Evolutionary conservation across 2,329 filamentous ascomycete genomes (phyloP).

Genomic region (Monilinia polystroma): DNA sequence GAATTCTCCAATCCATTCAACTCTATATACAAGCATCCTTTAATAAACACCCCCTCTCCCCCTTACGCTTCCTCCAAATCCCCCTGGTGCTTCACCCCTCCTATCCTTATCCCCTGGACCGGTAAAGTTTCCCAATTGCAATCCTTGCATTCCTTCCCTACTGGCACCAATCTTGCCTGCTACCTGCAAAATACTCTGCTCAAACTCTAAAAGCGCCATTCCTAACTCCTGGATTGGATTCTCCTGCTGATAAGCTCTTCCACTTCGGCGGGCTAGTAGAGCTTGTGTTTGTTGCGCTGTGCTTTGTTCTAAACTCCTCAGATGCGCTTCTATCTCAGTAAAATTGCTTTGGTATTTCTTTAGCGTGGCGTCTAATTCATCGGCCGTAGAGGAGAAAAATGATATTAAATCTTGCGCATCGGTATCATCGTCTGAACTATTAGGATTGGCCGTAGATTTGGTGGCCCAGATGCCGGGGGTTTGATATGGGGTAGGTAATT

Average conservation of each 20-base stretch:
- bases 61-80: neutral
- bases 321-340: slow-evolving; percentile 63
- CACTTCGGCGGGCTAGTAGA: slow-evolving; percentile 46
- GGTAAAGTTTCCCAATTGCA: slow-evolving; percentile 49
- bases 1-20: neutral
- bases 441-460: slow-evolving; percentile 43
- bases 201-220: slow-evolving; percentile 62
- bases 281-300: slow-evolving; percentile 60
- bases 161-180: slow-evolving; percentile 58
- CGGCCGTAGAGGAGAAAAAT: slow-evolving; percentile 61
- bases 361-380: slow-evolving; percentile 60
- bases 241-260: slow-evolving; percentile 43
- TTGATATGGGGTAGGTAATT: slow-evolving; percentile 61
- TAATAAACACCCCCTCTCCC: slow-evolving; percentile 18
- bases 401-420: slow-evolving; percentile 60
- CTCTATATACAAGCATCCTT: slow-evolving; percentile 4
- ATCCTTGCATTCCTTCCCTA: slow-evolving; percentile 59
- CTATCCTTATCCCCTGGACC: slow-evolving; percentile 19
- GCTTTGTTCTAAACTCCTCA: slow-evolving; percentile 61
- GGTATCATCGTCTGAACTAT: slow-evolving; percentile 44
- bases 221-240: slow-evolving; percentile 53
- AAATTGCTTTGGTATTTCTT: slow-evolving; percentile 58
- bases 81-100: neutral
- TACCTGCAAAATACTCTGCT: slow-evolving; percentile 62
- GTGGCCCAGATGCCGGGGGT: slow-evolving; percentile 44